Evolutionary conservation across 2,329 filamentous ascomycete genomes (phyloP).

Genomic region (Fusarium sp.): DNA sequence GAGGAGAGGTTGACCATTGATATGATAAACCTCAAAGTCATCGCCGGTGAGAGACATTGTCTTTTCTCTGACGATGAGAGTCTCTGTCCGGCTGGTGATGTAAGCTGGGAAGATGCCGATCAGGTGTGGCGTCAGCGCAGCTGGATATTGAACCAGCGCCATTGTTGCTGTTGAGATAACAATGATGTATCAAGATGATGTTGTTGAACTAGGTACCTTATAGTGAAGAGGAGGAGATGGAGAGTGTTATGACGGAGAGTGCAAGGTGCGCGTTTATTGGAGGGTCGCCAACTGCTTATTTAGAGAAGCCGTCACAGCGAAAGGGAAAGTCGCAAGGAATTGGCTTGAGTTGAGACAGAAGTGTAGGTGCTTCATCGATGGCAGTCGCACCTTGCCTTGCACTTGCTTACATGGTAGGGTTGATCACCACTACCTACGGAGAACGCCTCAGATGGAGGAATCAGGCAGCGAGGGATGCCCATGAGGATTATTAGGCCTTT

Average conservation of each 20-base stretch:
- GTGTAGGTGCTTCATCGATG: neutral
- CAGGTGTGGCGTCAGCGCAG: conserved; percentile 38
- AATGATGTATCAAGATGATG: neutral
- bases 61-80: conserved; percentile 68
- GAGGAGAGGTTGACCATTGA: conserved; percentile 62
- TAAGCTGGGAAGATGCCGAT: conserved; percentile 53
- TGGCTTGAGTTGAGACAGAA: neutral
- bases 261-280: neutral
- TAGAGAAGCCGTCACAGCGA: accelerated
- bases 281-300: neutral
- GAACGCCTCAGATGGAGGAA: neutral
- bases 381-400: neutral
- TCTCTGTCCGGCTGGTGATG: conserved; percentile 53
- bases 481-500: neutral
- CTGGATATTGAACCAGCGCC: neutral
- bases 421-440: neutral
- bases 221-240: neutral
- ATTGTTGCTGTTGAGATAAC: neutral
- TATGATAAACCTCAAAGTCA: conserved; percentile 69
- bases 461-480: neutral
- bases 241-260: neutral
- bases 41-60: conserved; percentile 70
- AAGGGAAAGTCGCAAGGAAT: neutral
- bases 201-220: neutral
- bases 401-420: neutral